A percentile compares a stretch with the other conserved stretches of the same genome.
Conservation (phyloP, 2,329 filamentous ascomycete species). For the Trichophyton simii region DNA sequence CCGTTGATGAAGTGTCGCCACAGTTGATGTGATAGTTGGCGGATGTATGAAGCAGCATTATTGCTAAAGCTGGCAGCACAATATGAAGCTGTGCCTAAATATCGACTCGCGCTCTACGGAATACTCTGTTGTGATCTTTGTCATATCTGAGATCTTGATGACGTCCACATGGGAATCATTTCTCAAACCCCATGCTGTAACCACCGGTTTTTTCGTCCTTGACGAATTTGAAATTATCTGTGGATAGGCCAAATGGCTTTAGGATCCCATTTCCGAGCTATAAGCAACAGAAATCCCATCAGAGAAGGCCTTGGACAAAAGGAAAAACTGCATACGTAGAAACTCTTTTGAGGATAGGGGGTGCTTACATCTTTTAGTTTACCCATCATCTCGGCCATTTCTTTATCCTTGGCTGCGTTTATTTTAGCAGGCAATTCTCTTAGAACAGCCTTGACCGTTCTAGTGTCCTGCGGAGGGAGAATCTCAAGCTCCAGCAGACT, state of each 20-base stretch:
- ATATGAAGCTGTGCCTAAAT: too few relatives aligned
- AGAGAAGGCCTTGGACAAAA: constrained; percentile 3
- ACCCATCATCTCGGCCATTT: constrained; percentile 95
- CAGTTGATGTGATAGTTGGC: too few relatives aligned
- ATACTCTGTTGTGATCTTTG: too few relatives aligned
- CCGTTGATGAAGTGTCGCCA: too few relatives aligned
- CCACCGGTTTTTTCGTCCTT: constrained; percentile 82
- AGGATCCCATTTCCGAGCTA: constrained; percentile 79
- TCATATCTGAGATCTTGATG: background rate
- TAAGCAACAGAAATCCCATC: constrained; percentile 6
- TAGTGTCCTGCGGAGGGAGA: constrained; percentile 53
- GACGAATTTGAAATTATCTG: constrained; percentile 86
- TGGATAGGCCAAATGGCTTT: constrained; percentile 86
- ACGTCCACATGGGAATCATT: background rate
- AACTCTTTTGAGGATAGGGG: background rate
- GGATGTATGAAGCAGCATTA: too few relatives aligned
- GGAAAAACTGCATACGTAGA: background rate
- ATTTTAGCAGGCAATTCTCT: constrained; percentile 52
- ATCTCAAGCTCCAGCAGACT: constrained; percentile 46
- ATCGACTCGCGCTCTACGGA: too few relatives aligned
- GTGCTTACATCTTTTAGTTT: constrained; percentile 67
- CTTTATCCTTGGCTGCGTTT: constrained; percentile 68
- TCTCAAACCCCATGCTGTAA: constrained; percentile 79
- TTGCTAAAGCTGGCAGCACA: too few relatives aligned
- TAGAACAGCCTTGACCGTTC: constrained; percentile 55